Conservation (phyloP, 1,139 yeast genomes). For the Candida tetrigidarum region DNA sequence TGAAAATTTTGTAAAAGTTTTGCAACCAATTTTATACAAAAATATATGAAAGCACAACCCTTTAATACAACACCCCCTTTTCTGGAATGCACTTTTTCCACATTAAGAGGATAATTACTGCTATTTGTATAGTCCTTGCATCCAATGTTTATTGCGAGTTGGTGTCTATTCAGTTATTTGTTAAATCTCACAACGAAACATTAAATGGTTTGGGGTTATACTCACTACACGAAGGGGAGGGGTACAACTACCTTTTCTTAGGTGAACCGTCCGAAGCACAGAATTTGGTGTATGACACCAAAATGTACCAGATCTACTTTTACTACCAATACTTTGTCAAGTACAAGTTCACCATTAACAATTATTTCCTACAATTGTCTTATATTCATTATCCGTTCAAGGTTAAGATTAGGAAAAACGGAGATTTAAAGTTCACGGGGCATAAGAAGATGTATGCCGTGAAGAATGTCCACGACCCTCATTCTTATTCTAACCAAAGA, state of each 20-base stretch:
- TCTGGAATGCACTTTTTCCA: no score
- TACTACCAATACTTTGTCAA: conserved; percentile 1
- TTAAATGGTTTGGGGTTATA: conserved; percentile 31
- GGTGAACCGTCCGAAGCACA: conserved; percentile 1
- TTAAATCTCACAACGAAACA: conserved; percentile 23
- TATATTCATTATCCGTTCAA: conserved; percentile 6
- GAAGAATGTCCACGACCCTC: conserved; percentile 4
- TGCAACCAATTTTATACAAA: neutral
- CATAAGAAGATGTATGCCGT: conserved; percentile 2
- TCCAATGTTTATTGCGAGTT: neutral
- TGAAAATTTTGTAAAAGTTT: neutral
- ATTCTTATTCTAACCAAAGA: conserved; percentile 1
- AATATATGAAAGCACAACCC: neutral
- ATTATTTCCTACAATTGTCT: conserved; percentile 2
- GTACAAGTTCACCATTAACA: conserved; percentile 2
- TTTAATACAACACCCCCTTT: neutral
- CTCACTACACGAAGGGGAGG: conserved; percentile 56
- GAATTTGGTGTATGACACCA: conserved; percentile 4
- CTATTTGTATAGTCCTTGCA: neutral
- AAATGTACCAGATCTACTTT: conserved; percentile 4
- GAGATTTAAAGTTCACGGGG: conserved; percentile 1
- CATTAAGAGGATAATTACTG: neutral
- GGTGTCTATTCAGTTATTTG: conserved; percentile 14
- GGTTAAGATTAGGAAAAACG: conserved; percentile 4
- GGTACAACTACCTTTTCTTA: conserved; percentile 47